Evolutionary conservation across 2,329 filamentous ascomycete species (phyloP), one percentile per base, ranked within the genome.

Genomic region (Xylaria sp.): DNA sequence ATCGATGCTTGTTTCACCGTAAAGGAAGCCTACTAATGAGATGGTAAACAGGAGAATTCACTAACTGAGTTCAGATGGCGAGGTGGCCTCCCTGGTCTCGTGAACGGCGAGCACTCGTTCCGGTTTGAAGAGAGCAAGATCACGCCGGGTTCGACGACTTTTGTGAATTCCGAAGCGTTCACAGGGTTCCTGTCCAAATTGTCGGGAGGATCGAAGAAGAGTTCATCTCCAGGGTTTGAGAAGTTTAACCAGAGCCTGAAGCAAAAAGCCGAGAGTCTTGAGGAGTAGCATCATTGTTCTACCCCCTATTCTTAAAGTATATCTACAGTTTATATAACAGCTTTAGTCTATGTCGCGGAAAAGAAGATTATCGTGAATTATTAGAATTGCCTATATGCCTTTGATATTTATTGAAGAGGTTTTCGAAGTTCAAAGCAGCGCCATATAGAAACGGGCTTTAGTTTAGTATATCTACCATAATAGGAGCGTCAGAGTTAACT

Each of bases 201-300:
- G 13, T 53, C 25, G 27, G 50, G 27, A 8, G 50, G 50, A 8
- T 53, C 50, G 25, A 13, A 53, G 1, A 23, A 53, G 12, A 25
- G 50, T 18, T 32, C 50, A 27, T 53, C 50, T n/a, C 27, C 50
- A 1, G 50, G 50, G 25, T 53, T 53, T 32, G 25, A 53, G 25
- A 53, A 53, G 50, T 53, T 53, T 32, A 53, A 53, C 27, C 27
- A 53, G 16, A 53, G 50, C 25, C 27, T 53, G 12, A 53, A 53
- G 16, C 50, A n/a, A 32, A 53, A 16, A n/a, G 50, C 27, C 4
- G 50, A 53, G 25, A 53, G 50, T n/a, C 12, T 53, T 9, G 27
- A 53, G 8, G 50, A 53, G 16, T 53, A 16, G 16, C 6, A n/a
- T 1, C 3, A n/a, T 29, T 1, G 5, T 18, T 53, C 16, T n/a